Conservation (phyloP, 2,329 filamentous ascomycete species). For the Mycosphaerella sp. region DNA sequence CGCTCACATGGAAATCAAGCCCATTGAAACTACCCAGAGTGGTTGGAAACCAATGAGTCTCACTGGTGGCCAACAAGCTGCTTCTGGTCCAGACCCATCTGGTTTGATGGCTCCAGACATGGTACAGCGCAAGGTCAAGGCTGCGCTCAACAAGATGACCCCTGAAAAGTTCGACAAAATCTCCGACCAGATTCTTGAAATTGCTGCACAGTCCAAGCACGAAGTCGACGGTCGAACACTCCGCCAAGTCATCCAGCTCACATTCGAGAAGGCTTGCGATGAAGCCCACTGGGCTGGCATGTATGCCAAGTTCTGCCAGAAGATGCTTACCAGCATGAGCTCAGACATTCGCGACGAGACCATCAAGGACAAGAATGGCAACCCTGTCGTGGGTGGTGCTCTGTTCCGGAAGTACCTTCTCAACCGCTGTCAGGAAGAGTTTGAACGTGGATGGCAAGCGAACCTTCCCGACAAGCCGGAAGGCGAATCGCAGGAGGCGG, state of each 20-base stretch:
- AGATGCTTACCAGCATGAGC: constrained; percentile 94
- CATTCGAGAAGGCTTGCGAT: constrained; percentile 97
- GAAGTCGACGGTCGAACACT: constrained; percentile 90
- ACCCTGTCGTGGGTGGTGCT: constrained; percentile 83
- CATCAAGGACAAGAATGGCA: constrained; percentile 82
- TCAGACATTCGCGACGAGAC: constrained; percentile 90
- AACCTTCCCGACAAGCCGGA: constrained; percentile 76
- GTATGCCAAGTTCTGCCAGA: constrained; percentile 98
- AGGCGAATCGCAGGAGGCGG: constrained; percentile 63
- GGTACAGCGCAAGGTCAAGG: constrained; percentile 98
- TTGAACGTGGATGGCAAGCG: constrained; percentile 93
- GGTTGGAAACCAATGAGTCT: constrained; percentile 84
- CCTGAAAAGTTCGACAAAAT: constrained; percentile 98
- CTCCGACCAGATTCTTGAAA: constrained; percentile 82
- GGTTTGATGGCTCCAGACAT: constrained; percentile 76
- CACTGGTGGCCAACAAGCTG: constrained; percentile 39
- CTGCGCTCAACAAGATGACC: constrained; percentile 98
- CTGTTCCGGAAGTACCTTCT: constrained; percentile 98
- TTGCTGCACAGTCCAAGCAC: constrained; percentile 91
- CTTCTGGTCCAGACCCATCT: constrained; percentile 39
- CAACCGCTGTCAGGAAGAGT: constrained; percentile 97
- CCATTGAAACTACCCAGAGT: constrained; percentile 61
- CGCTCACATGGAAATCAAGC: constrained; percentile 71
- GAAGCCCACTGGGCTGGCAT: constrained; percentile 98
- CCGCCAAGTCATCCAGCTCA: constrained; percentile 96